phyloP scores from a whole-genome alignment of 345 rosid species.

The Lepidium aucheri region DNA sequence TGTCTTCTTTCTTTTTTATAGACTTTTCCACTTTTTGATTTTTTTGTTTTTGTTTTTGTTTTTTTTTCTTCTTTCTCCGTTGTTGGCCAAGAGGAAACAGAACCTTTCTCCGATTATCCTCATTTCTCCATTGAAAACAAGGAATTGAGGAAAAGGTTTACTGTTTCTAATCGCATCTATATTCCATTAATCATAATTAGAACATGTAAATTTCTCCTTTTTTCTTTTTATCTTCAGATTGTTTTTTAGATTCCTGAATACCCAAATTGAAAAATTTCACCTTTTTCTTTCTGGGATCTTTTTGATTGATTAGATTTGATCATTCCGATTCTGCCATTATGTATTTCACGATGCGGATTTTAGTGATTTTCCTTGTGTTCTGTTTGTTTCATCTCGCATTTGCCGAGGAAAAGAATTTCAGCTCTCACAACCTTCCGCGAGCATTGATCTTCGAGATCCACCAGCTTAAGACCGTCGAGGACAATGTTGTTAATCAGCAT shows the following conservation, averaged over 20 bases:
- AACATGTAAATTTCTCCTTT: neutral
- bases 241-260: constrained; percentile 3
- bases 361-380: constrained; percentile 29
- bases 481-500: constrained; percentile 30
- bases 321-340: neutral
- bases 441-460: constrained; percentile 49
- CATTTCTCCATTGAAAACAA: neutral
- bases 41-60: neutral
- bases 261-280: neutral
- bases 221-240: neutral
- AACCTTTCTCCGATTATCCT: neutral
- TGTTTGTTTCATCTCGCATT: constrained; percentile 28
- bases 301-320: neutral
- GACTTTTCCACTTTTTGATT: neutral
- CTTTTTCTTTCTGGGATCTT: neutral
- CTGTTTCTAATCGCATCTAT: neutral
- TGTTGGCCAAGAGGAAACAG: neutral
- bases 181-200: neutral
- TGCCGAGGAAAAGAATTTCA: constrained; percentile 29
- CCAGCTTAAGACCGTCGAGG: constrained; percentile 26
- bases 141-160: neutral
- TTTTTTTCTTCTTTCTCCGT: neutral
- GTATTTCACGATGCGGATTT: constrained; percentile 27
- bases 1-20: no score
- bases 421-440: constrained; percentile 38